Conservation (phyloP, 176 grass and related monocot species). For the Coix lacrymajobi region DNA sequence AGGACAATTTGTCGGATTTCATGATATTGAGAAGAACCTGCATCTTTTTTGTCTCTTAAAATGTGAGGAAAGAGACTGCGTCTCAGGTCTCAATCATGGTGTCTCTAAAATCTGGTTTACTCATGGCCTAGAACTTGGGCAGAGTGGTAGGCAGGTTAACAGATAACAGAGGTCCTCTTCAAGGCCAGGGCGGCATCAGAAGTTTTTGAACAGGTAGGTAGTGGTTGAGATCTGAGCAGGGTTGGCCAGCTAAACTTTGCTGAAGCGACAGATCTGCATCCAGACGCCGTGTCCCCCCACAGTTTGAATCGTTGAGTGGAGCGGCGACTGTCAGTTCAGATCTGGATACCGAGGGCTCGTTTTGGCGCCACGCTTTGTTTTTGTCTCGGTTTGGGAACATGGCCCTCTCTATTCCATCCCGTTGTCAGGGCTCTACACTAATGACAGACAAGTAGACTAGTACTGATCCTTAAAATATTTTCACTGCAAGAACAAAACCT, state of each 20-base stretch:
- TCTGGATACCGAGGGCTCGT: not conserved
- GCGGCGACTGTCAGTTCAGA: not conserved
- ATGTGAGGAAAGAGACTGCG: not conserved
- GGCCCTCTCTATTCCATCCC: not conserved
- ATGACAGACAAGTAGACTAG: not conserved
- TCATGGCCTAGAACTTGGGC: not conserved
- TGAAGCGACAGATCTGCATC: slow-evolving; percentile 25
- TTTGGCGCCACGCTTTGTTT: slow-evolving; percentile 9
- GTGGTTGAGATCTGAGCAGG: slow-evolving; percentile 4
- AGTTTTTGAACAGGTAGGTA: not conserved
- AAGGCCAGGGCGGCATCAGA: not conserved
- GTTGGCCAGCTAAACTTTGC: slow-evolving; percentile 26
- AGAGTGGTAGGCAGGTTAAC: not conserved
- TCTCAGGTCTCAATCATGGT: not conserved
- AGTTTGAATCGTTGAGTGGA: not conserved
- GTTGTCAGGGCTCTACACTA: not conserved
- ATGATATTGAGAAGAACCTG: not conserved
- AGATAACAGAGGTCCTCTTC: not conserved
- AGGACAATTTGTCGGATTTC: not conserved
- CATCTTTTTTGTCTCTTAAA: not conserved
- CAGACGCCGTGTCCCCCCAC: not conserved
- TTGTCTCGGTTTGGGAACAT: not conserved
- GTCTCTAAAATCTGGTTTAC: not conserved
- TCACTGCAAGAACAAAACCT: not conserved
- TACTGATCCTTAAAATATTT: not conserved